Conservation (phyloP, 2,329 filamentous ascomycete species). For the Grosmannia penicillata region DNA sequence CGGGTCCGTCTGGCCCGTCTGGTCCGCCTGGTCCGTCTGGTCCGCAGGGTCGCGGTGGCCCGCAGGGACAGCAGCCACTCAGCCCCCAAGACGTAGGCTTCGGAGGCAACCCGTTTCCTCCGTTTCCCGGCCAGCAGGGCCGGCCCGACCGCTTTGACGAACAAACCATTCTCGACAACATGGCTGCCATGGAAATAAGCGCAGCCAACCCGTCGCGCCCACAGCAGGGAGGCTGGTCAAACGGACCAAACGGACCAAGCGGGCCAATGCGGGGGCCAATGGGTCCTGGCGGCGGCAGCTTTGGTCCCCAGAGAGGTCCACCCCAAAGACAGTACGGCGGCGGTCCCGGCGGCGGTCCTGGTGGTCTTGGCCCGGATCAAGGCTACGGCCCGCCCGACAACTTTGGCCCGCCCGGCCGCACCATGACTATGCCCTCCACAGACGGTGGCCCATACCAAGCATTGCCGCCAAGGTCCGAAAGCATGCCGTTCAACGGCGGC, state of each 20-base stretch:
- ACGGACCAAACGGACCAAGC: slow-evolving; percentile 2
- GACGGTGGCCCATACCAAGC: too few species aligned
- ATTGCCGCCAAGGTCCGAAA: too few species aligned
- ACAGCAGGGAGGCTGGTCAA: slow-evolving; percentile 1
- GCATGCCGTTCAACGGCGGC: too few species aligned
- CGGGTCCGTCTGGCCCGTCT: not conserved
- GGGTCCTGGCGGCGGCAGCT: slow-evolving; percentile 10
- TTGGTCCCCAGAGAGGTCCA: slow-evolving; percentile 10
- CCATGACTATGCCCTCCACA: too few species aligned
- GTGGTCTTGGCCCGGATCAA: too few species aligned
- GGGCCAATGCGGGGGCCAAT: slow-evolving; percentile 18
- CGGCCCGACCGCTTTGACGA: slow-evolving; percentile 26
- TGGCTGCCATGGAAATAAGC: slow-evolving; percentile 25
- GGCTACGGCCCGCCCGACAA: too few species aligned
- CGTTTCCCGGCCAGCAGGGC: slow-evolving; percentile 25
- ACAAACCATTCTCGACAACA: slow-evolving; percentile 23
- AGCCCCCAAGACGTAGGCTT: slow-evolving; percentile 18
- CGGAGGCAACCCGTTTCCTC: slow-evolving; percentile 25
- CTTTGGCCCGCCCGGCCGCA: too few species aligned
- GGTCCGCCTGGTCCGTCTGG: not conserved
- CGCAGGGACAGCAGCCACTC: slow-evolving; percentile 12
- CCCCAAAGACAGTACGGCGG: slow-evolving; percentile 11
- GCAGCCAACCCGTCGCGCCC: slow-evolving; percentile 13
- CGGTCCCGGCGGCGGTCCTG: not conserved
- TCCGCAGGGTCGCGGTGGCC: slow-evolving; percentile 8